These are phyloP conservation scores for Arabidopsis arenosa DNA, from an alignment of 345 rosid species.

Conservation along the genomic window DNA sequence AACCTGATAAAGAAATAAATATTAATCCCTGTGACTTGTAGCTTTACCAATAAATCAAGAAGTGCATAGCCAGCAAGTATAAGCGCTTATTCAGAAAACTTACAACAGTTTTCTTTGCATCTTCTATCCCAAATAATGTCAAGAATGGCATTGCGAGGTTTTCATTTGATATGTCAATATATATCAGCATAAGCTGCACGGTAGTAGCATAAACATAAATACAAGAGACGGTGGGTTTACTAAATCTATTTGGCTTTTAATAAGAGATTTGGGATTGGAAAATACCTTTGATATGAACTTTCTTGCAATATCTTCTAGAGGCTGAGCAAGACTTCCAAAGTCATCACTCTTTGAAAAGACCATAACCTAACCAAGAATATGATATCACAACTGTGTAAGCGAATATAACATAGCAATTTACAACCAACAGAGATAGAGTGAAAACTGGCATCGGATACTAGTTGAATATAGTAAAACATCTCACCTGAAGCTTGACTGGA, in stretches of 20 bases:
- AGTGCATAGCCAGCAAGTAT: slow-evolving; percentile 21
- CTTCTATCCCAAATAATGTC: slow-evolving; percentile 86
- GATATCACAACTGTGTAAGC: slow-evolving; percentile 49
- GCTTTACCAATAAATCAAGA: slow-evolving; percentile 34
- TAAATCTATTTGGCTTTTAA: neutral
- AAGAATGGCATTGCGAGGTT: slow-evolving; percentile 91
- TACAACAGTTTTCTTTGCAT: slow-evolving; percentile 68
- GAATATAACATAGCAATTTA: slow-evolving; percentile 17
- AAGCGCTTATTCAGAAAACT: slow-evolving; percentile 39
- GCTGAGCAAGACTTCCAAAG: slow-evolving; percentile 57
- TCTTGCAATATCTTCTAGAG: slow-evolving; percentile 78
- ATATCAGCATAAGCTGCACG: slow-evolving; percentile 76
- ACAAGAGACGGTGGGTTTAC: slow-evolving; percentile 22
- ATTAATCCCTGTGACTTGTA: slow-evolving; percentile 30
- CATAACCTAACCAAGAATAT: slow-evolving; percentile 58
- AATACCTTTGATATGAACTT: slow-evolving; percentile 74
- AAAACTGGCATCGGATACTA: neutral
- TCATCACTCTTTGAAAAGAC: slow-evolving; percentile 69
- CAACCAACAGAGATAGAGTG: neutral
- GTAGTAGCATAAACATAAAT: slow-evolving; percentile 27
- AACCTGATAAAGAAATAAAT: slow-evolving; percentile 57
- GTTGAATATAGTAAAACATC: neutral
- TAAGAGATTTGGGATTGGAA: slow-evolving; percentile 12
- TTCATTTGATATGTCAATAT: slow-evolving; percentile 68
- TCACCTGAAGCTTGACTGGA: slow-evolving; percentile 81